Conservation (phyloP, 208 protist species). For the Lotmaria passim region DNA sequence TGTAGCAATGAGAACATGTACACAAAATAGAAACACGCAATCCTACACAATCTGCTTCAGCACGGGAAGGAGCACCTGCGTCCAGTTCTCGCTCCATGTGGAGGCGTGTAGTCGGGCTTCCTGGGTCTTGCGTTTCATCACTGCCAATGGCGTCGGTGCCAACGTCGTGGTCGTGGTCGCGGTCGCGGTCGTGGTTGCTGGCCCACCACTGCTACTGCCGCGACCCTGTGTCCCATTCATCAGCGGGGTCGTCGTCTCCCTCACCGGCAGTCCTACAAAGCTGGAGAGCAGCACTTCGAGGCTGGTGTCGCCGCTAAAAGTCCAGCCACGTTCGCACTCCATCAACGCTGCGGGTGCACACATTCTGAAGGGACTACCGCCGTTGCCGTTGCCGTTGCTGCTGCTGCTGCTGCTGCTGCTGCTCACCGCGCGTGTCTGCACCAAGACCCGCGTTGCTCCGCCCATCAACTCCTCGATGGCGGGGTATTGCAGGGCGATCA, state of each 20-base stretch:
- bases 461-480: conserved; percentile 92
- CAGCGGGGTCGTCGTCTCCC: not conserved
- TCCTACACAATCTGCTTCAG: conserved; percentile 41
- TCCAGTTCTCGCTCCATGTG: conserved; percentile 81
- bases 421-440: conserved; percentile 34
- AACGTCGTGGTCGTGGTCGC: not conserved
- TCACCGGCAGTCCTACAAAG: conserved; percentile 43
- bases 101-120: conserved; percentile 28
- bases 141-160: conserved; percentile 23
- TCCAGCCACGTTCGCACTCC: conserved; percentile 67
- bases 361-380: too few species aligned
- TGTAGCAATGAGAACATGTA: not conserved
- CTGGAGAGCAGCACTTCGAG: conserved; percentile 57
- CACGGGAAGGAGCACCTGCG: conserved; percentile 43
- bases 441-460: conserved; percentile 32
- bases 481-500: conserved; percentile 88
- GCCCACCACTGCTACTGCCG: not conserved
- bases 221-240: not conserved
- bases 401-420: conserved; percentile 17
- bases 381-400: not conserved
- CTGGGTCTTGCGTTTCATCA: conserved; percentile 37
- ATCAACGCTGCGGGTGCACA: conserved; percentile 22
- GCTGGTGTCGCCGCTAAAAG: conserved; percentile 58
- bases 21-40: not conserved
- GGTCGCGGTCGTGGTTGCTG: conserved; percentile 2